These are phyloP conservation scores for Colletotrichum tropicicola DNA, from an alignment of 2,329 filamentous ascomycete genomes.

Conservation along the genomic window DNA sequence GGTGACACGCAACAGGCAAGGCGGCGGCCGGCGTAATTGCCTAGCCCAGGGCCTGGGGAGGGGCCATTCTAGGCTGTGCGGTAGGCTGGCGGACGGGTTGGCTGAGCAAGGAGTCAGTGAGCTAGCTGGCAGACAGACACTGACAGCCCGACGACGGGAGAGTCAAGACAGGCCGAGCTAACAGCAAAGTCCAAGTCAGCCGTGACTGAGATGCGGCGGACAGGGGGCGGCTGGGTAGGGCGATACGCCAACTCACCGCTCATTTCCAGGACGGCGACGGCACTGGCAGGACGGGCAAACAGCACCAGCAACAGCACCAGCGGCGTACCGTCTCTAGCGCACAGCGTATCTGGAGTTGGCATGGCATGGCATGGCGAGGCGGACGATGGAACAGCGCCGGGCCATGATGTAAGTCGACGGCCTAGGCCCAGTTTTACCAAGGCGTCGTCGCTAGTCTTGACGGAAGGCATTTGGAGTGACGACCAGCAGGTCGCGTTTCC, in stretches of 20 bases:
- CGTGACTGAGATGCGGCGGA: not conserved
- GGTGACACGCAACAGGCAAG: slow-evolving; percentile 21
- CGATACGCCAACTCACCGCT: slow-evolving; percentile 31
- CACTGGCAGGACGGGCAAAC: too few relatives aligned
- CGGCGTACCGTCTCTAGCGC: too few relatives aligned
- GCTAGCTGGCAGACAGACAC: slow-evolving; percentile 18
- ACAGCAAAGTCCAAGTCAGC: not conserved
- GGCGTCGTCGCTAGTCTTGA: slow-evolving; percentile 14
- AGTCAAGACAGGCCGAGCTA: slow-evolving; percentile 4
- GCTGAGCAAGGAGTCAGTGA: slow-evolving; percentile 21
- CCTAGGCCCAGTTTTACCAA: slow-evolving; percentile 23
- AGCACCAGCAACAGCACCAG: too few relatives aligned
- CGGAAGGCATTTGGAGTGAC: slow-evolving; percentile 20
- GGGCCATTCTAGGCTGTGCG: slow-evolving; percentile 9
- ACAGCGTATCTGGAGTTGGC: too few relatives aligned
- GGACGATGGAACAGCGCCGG: slow-evolving; percentile 11
- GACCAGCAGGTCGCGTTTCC: not conserved
- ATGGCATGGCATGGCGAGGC: not conserved
- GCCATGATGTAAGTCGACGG: slow-evolving; percentile 24
- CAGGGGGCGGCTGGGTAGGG: slow-evolving; percentile 11
- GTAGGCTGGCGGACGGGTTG: slow-evolving; percentile 15
- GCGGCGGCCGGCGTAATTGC: slow-evolving; percentile 18
- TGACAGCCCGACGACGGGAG: slow-evolving; percentile 12
- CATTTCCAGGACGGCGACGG: slow-evolving; percentile 18
- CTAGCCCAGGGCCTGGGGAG: not conserved